Evolutionary conservation across 257 asterid genomes (phyloP), one percentile per base, ranked within the genome.

Genomic region (Linderniella brevidens): DNA sequence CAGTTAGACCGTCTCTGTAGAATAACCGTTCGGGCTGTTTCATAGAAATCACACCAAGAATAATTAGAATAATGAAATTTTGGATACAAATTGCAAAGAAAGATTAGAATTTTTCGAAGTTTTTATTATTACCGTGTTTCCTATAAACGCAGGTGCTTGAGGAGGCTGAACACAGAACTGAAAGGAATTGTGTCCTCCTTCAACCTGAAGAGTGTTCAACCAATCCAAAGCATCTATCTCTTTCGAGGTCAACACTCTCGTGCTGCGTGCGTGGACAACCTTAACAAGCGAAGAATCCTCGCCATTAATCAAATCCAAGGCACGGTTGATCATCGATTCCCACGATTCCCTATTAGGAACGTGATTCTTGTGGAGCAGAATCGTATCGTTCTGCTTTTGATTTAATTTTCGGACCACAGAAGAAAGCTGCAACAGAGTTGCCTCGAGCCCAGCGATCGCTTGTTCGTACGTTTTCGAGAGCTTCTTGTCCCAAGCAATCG

Each of bases 201-300:
- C 92, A 53, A 35, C 95, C 94, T 74, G 80, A 57, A 88, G 72
- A 57, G 71, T 69, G 46, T 76, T 62, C 61, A 88, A 69, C 98
- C 92, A 90, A 47, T 62, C 64, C 35, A 90, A 60, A 52, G 96
- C 92, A 52, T 90, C 86, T 29, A 90, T 64, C 57, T 81, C 92
- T 7, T 64, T 68, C 1, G 92, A 54, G 42, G 98, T 73, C 62
- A 71, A 52, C 20, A 81, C 82, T 68, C 80, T 74, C 79, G 85
- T 90, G 65, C 98, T 78, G 53, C 98, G 96, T 52, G 98, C 96
- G 59, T 84, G 94, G 32, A 85, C 98, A 63, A 90, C 98, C 98
- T 90, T 90, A 61, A 65, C 67, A 45, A 90, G 74, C 6, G 71
- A 54, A 8, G 96, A 66, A 59, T 81, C 63, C 41, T 68, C 54